phyloP scores from a whole-genome alignment of 2,329 filamentous ascomycete species.

The Sphaceloma murrayae region DNA sequence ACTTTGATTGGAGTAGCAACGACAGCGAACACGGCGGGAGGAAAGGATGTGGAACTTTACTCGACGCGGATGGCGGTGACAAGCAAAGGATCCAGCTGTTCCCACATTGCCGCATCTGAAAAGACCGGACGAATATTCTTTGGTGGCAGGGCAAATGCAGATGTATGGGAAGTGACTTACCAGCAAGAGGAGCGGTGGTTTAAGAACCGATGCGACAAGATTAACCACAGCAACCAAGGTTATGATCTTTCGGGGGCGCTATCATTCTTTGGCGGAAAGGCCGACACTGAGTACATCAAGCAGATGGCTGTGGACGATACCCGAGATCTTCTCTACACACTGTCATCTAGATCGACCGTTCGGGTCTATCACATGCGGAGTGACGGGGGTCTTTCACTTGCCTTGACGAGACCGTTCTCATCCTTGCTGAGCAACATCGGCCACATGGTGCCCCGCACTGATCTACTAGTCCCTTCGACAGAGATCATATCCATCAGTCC shows the following conservation, averaged over 20 bases:
- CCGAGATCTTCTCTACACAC: conserved; percentile 77
- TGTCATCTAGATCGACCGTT: conserved; percentile 81
- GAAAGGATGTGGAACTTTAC: conserved; percentile 67
- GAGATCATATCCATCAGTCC: conserved; percentile 76
- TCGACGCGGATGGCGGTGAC: conserved; percentile 78
- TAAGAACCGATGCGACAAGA: conserved; percentile 72
- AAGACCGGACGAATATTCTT: conserved; percentile 90
- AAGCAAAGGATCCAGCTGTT: conserved; percentile 66
- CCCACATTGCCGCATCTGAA: conserved; percentile 65
- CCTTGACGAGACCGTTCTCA: conserved; percentile 45
- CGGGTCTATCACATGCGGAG: conserved; percentile 80
- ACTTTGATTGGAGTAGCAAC: conserved; percentile 83
- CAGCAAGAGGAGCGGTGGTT: conserved; percentile 98
- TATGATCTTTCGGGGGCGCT: conserved; percentile 53
- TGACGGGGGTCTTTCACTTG: conserved; percentile 42
- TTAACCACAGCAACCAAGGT: conserved; percentile 61
- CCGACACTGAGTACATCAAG: conserved; percentile 51
- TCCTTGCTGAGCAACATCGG: conserved; percentile 61
- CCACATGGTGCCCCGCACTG: conserved; percentile 67
- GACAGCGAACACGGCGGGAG: conserved; percentile 54
- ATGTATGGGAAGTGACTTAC: conserved; percentile 89
- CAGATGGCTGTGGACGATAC: conserved; percentile 85
- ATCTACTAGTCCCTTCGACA: conserved; percentile 58
- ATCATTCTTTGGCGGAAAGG: conserved; percentile 29
- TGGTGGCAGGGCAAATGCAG: conserved; percentile 66